Evolutionary conservation across 1,139 yeast genomes (phyloP).

Genomic region (Dujonia santamariae): DNA sequence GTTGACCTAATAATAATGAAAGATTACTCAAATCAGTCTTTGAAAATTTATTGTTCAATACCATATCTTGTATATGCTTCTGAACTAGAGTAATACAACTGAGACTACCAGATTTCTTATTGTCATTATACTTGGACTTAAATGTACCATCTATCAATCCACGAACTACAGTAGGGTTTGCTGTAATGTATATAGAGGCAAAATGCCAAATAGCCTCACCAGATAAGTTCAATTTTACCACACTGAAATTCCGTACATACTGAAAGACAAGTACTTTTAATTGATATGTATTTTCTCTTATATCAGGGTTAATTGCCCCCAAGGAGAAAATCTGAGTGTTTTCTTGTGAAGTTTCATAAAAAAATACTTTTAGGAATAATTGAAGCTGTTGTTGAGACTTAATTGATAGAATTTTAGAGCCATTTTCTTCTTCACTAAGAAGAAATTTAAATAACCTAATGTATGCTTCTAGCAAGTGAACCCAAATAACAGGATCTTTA

Average conservation of each 20-base stretch:
- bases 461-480: conserved; percentile 63
- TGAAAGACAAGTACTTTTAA: conserved; percentile 52
- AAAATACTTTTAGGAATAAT: conserved; percentile 51
- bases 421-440: conserved; percentile 24
- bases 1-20: conserved; percentile 43
- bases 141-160: conserved; percentile 53
- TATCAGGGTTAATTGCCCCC: conserved; percentile 70
- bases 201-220: conserved; percentile 67
- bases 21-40: conserved; percentile 42
- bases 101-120: conserved; percentile 48
- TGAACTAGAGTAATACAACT: conserved; percentile 45
- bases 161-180: conserved; percentile 47
- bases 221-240: conserved; percentile 51
- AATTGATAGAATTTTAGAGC: conserved; percentile 34
- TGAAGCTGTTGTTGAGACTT: conserved; percentile 59
- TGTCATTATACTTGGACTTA: conserved; percentile 47
- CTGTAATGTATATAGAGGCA: conserved; percentile 47
- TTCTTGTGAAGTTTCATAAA: conserved; percentile 61
- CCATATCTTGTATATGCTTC: conserved; percentile 38
- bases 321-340: conserved; percentile 57
- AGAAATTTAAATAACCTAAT: conserved; percentile 49
- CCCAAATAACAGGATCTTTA: conserved; percentile 82
- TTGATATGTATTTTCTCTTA: conserved; percentile 46
- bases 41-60: conserved; percentile 44
- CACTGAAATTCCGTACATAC: conserved; percentile 49